Evolutionary conservation across 2,329 filamentous ascomycete genomes (phyloP).

Genomic region (Ascomycota sp.): DNA sequence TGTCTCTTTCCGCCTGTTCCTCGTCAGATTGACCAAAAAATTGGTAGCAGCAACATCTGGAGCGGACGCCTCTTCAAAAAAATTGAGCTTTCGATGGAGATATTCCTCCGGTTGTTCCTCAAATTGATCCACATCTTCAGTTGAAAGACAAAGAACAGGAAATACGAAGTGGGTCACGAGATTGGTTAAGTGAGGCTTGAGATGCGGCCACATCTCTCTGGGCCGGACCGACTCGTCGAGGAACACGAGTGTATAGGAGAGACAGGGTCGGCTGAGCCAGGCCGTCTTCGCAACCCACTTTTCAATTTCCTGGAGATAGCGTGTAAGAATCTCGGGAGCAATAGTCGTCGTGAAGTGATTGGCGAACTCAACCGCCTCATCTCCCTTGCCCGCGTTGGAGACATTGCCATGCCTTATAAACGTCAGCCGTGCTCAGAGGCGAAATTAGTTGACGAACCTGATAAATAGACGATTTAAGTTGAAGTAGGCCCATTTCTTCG

Average conservation of each 20-base stretch:
- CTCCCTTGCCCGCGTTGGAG: slow-evolving; percentile 45
- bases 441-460: slow-evolving; percentile 28
- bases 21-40: slow-evolving; percentile 85
- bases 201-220: slow-evolving; percentile 85
- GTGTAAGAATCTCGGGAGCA: slow-evolving; percentile 86
- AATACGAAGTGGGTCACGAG: slow-evolving; percentile 89
- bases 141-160: slow-evolving; percentile 75
- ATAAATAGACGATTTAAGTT: slow-evolving; percentile 92
- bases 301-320: slow-evolving; percentile 84
- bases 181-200: slow-evolving; percentile 83
- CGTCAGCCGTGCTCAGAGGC: neutral
- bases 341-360: slow-evolving; percentile 81
- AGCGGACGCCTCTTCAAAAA: slow-evolving; percentile 87
- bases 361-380: slow-evolving; percentile 60
- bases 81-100: slow-evolving; percentile 89
- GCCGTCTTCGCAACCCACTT: slow-evolving; percentile 88
- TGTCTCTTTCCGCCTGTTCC: slow-evolving; percentile 83
- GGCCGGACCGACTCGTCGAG: slow-evolving; percentile 93
- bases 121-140: slow-evolving; percentile 85
- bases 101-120: slow-evolving; percentile 90
- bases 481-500: slow-evolving; percentile 98
- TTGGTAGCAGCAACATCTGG: slow-evolving; percentile 92
- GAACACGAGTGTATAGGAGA: slow-evolving; percentile 85
- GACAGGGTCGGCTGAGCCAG: slow-evolving; percentile 83
- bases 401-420: slow-evolving; percentile 65